phyloP scores from a whole-genome alignment of 345 rosid genomes.

The Hypericum androsaemum region DNA sequence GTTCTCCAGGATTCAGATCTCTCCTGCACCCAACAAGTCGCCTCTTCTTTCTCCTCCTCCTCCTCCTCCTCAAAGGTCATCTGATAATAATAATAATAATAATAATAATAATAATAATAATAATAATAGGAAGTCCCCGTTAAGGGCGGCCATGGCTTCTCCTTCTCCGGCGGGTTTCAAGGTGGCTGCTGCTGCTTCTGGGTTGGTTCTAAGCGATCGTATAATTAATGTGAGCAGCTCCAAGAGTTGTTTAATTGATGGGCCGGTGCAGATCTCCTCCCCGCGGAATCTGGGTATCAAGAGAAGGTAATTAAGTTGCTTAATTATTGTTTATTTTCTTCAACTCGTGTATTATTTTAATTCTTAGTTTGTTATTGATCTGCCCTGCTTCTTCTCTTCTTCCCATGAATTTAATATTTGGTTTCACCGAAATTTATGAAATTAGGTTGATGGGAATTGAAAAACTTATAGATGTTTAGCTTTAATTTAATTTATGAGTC shows the following conservation, averaged over 20 bases:
- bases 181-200: not conserved
- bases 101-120: too few species aligned
- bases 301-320: conserved; percentile 48
- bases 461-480: too few species aligned
- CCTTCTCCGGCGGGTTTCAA: not conserved
- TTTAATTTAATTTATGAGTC: too few species aligned
- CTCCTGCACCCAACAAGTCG: conserved; percentile 15
- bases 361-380: not conserved
- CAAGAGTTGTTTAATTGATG: conserved; percentile 7
- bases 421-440: not conserved
- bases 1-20: conserved; percentile 70
- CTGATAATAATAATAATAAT: too few species aligned
- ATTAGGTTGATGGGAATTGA: too few species aligned
- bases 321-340: conserved; percentile 3
- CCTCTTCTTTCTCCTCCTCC: conserved; percentile 25
- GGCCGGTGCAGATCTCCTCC: conserved; percentile 72
- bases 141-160: conserved; percentile 10
- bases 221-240: not conserved
- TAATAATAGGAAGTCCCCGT: conserved; percentile 28
- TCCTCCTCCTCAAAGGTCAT: too few species aligned
- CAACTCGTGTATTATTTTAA: too few species aligned
- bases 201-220: not conserved
- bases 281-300: conserved; percentile 80
- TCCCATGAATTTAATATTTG: not conserved
- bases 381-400: not conserved